Evolutionary conservation across 2,329 filamentous ascomycete species (phyloP), one percentile per base, ranked within the genome.

Genomic region (Zasmidium citrigriseum): DNA sequence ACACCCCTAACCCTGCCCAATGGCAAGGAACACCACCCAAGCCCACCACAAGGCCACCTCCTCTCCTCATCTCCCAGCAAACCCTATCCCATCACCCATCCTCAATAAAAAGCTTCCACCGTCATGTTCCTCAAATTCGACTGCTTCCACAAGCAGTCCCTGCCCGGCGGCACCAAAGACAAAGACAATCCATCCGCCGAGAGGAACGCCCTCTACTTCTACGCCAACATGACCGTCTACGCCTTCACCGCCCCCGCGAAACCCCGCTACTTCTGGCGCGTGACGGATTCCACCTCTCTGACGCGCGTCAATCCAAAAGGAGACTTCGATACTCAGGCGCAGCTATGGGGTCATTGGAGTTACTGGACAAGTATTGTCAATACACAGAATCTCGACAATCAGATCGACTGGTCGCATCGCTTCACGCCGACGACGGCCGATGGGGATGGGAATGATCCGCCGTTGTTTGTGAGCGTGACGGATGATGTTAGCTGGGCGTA

Each of bases 251-350:
- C 47, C 22, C 47, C 47, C 2, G 3, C 21, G 2, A 62, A 59
- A 46, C 60, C 60, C 12, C 34, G 21, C 12, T 55, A n/a, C 50
- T 52, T 62, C 50, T 62, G 55, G 18, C 59, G 59, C 20, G 59
- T 61, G n/a, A 61, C 59, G 1, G 59, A 61, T 46, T 50, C 27
- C 52, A 61, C 59, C 5, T 58, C 55, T 20, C 45, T 58, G 9
- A 61, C 55, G 44, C 47, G 50, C 3, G 20, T 54, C 29, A 48
- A 54, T 49, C 16, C 12, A 3, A 5, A n/a, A 12, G 55, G 55
- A n/a, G 49, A 55, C 46, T 61, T 61, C 38, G 59, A 61, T 38
- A 58, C 59, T 4, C 53, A 53, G 9, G 55, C 47, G 9, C 52
- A 58, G 14, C 29, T 50, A 1, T 45, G 54, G 46, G 46, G 45